A percentile compares a stretch with the other conserved stretches of the same genome.
These are phyloP conservation scores for Dorcoceras hygrometricum DNA, from an alignment of 257 asterid species.

Conservation along the genomic window DNA sequence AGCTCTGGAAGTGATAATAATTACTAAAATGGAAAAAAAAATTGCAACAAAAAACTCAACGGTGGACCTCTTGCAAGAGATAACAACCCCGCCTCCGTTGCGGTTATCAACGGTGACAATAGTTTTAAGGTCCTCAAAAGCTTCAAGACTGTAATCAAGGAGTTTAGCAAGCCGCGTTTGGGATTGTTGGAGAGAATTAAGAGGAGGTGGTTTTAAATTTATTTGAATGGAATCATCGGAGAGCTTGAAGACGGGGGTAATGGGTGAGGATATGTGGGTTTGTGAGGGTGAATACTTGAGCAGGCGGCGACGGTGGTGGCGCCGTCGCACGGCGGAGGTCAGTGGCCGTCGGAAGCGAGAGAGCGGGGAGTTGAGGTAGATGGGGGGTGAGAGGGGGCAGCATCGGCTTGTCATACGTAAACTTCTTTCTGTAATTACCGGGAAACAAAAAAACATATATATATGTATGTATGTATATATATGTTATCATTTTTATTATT, in stretches of 20 bases:
- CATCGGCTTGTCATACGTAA: background rate
- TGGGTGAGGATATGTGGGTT: conserved; percentile 7
- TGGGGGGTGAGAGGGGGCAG: conserved; percentile 32
- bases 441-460: no score
- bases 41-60: conserved; percentile 47
- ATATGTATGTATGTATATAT: no score
- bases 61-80: conserved; percentile 80
- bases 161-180: conserved; percentile 41
- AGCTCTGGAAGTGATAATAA: conserved; percentile 39
- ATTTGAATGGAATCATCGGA: conserved; percentile 63
- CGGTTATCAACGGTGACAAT: conserved; percentile 41
- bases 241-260: conserved; percentile 45
- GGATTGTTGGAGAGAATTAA: conserved; percentile 38
- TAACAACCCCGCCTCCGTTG: conserved; percentile 40
- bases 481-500: no score
- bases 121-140: conserved; percentile 62
- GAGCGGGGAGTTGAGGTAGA: conserved; percentile 36
- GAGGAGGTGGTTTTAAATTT: conserved; percentile 44
- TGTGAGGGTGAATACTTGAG: conserved; percentile 44
- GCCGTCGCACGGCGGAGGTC: conserved; percentile 41
- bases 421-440: background rate
- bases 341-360: conserved; percentile 28
- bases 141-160: conserved; percentile 47
- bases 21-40: conserved; percentile 42
- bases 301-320: conserved; percentile 77